A percentile compares a stretch with the other conserved stretches of the same genome.
Conservation (phyloP, 768 basidiomycete species). For the Boletus pseudopeckii region DNA sequence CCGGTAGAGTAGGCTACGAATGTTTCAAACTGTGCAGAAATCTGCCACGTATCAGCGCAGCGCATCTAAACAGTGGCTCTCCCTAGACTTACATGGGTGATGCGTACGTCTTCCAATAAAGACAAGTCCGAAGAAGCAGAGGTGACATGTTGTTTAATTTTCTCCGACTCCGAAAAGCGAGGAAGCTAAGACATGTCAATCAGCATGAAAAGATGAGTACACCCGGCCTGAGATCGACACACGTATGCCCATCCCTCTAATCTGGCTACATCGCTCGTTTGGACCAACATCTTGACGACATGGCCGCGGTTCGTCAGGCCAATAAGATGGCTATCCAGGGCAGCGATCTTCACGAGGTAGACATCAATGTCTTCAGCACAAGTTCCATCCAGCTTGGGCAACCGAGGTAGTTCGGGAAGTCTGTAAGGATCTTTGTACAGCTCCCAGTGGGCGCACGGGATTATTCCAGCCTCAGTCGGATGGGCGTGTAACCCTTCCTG, state of each 20-base stretch:
- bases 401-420: constrained; percentile 56
- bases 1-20: constrained; percentile 83
- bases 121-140: constrained; percentile 40
- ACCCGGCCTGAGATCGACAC: constrained; percentile 24
- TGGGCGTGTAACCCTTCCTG: constrained; percentile 30
- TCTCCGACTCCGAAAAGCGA: constrained; percentile 62
- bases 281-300: constrained; percentile 61
- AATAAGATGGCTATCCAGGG: constrained; percentile 66
- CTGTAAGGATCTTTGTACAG: constrained; percentile 50
- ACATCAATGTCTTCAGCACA: constrained; percentile 29
- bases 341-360: constrained; percentile 77
- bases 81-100: constrained; percentile 67
- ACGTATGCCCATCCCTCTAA: constrained; percentile 70
- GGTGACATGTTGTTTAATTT: constrained; percentile 42
- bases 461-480: constrained; percentile 37
- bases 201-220: not conserved
- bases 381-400: constrained; percentile 47
- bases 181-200: constrained; percentile 51
- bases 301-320: constrained; percentile 80
- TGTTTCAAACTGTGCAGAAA: constrained; percentile 79
- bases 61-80: not conserved
- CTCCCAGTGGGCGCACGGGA: constrained; percentile 64
- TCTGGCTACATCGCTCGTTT: constrained; percentile 37
- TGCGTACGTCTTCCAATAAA: constrained; percentile 49
- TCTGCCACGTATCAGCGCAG: constrained; percentile 38